These are phyloP conservation scores for Phytophthora meadii DNA, from an alignment of 352 stramenopile genomes.

Conservation along the genomic window DNA sequence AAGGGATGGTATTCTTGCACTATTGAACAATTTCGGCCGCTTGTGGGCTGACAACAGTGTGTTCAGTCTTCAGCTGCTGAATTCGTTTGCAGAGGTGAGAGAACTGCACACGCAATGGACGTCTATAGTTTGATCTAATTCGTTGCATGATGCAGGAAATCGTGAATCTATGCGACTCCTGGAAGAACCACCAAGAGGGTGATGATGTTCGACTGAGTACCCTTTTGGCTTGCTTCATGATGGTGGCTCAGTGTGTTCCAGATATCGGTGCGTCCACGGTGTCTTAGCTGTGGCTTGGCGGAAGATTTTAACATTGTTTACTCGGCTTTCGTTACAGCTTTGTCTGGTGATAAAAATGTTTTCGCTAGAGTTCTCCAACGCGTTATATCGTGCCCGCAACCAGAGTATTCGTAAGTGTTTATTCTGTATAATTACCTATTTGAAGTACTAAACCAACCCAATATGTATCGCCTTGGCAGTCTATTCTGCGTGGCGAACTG, in stretches of 20 bases:
- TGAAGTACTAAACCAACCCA: not conserved
- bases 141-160: constrained; percentile 49
- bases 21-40: constrained; percentile 55
- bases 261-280: constrained; percentile 44
- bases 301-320: not conserved
- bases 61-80: constrained; percentile 69
- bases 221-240: constrained; percentile 60
- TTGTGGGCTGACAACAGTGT: constrained; percentile 78
- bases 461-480: constrained; percentile 7
- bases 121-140: not conserved
- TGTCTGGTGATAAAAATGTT: constrained; percentile 11
- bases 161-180: constrained; percentile 38
- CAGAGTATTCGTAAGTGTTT: constrained; percentile 54
- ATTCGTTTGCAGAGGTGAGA: constrained; percentile 66
- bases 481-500: constrained; percentile 54
- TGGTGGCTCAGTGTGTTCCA: constrained; percentile 58
- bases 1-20: constrained; percentile 57
- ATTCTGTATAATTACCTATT: not conserved
- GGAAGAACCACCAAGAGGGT: constrained; percentile 26
- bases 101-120: not conserved
- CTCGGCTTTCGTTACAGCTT: constrained; percentile 8
- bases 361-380: constrained; percentile 44
- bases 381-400: constrained; percentile 34
- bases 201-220: constrained; percentile 48
- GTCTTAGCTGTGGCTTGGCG: not conserved